Percentiles rank a stretch among this genome's conserved stretches.
Conservation (phyloP, 2,329 filamentous ascomycete species). For the Diaporthe vexans region DNA sequence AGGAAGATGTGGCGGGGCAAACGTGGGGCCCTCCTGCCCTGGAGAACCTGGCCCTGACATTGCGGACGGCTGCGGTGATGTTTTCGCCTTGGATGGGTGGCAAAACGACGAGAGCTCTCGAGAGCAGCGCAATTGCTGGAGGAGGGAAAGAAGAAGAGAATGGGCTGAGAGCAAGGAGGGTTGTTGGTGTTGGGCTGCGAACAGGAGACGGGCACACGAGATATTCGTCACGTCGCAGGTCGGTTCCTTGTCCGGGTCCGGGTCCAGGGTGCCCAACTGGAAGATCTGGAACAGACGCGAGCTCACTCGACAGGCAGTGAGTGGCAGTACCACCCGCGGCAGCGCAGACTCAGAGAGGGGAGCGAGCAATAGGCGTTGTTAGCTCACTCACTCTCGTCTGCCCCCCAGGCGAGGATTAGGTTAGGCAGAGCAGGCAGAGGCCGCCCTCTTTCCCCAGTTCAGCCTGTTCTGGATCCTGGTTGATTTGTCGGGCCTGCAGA, state of each 20-base stretch:
- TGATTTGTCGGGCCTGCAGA: background rate
- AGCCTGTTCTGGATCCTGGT: constrained; percentile 29
- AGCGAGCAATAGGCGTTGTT: background rate
- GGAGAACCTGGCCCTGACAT: constrained; percentile 73
- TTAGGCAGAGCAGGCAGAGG: constrained; percentile 34
- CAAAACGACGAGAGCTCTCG: background rate
- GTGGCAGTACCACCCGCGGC: background rate
- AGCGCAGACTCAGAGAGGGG: no score
- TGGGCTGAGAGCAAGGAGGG: background rate
- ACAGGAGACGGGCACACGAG: constrained; percentile 24
- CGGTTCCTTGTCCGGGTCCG: constrained; percentile 31
- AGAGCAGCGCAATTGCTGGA: background rate
- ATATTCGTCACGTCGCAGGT: constrained; percentile 30
- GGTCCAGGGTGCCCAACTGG: constrained; percentile 19
- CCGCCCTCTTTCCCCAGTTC: constrained; percentile 20
- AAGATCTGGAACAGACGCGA: constrained; percentile 4
- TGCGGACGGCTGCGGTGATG: constrained; percentile 20
- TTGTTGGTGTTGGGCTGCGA: constrained; percentile 14
- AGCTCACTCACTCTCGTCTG: background rate
- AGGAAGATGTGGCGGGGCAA: constrained; percentile 71
- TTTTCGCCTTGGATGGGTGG: background rate
- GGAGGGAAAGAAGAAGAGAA: background rate
- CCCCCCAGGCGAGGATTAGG: constrained; percentile 10
- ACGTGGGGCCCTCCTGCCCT: constrained; percentile 71
- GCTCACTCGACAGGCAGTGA: background rate